Evolutionary conservation across 768 basidiomycete genomes (phyloP).

Genomic region (Sporobolomyces phaffii): DNA sequence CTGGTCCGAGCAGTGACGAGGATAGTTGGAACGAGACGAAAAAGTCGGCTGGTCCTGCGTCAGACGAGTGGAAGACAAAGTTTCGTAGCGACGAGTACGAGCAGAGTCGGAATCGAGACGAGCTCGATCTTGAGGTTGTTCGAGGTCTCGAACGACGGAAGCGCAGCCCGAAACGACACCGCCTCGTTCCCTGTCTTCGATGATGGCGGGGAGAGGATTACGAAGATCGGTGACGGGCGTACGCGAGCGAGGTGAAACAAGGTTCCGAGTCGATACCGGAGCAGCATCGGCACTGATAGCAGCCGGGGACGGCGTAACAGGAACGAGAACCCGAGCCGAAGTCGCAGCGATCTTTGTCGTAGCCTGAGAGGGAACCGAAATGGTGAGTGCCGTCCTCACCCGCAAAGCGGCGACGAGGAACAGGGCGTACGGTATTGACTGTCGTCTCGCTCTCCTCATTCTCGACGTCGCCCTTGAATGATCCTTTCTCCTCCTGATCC

Average conservation of each 20-base stretch:
- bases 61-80: too few species aligned
- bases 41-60: too few species aligned
- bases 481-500: background rate
- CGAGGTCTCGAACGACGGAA: too few species aligned
- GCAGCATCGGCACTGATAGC: background rate
- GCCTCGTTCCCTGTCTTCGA: too few species aligned
- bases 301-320: background rate
- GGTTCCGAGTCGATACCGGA: too few species aligned
- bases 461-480: background rate
- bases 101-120: too few species aligned
- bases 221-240: too few species aligned
- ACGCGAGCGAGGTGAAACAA: too few species aligned
- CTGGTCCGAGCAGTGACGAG: too few species aligned
- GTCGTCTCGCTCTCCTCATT: background rate
- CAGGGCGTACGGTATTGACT: background rate
- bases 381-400: background rate
- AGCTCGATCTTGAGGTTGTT: background rate
- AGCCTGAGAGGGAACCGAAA: background rate
- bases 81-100: too few species aligned
- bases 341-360: background rate
- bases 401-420: too few species aligned
- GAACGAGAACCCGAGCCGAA: conserved; percentile 6
- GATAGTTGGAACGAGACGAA: background rate
- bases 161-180: background rate
- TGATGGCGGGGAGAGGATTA: too few species aligned